Evolutionary conservation across 2,329 filamentous ascomycete genomes (phyloP).

Genomic region (Chaetomiaceae sp.): DNA sequence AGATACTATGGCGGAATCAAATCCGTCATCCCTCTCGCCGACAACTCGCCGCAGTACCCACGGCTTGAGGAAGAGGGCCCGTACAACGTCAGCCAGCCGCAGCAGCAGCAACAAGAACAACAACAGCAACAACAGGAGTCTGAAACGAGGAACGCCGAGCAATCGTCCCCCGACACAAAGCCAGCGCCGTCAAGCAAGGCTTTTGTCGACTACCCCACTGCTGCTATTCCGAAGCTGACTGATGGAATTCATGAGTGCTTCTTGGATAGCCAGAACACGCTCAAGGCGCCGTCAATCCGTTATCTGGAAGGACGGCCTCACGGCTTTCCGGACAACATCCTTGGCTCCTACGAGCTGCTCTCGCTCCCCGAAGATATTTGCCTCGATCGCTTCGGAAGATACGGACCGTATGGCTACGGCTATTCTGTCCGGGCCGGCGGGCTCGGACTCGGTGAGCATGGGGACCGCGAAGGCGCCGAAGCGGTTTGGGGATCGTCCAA

Average conservation of each 20-base stretch:
- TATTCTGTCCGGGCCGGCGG: constrained; percentile 77
- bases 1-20: constrained; percentile 87
- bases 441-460: constrained; percentile 77
- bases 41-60: constrained; percentile 81
- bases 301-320: constrained; percentile 73
- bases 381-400: constrained; percentile 84
- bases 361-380: constrained; percentile 80
- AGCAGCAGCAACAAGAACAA: constrained; percentile 16
- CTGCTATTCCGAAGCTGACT: constrained; percentile 33
- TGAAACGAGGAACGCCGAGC: constrained; percentile 6
- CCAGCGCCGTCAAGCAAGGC: constrained; percentile 45
- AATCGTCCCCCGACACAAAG: constrained; percentile 16
- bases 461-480: constrained; percentile 76
- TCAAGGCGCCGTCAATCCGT: constrained; percentile 65
- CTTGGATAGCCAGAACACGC: constrained; percentile 61
- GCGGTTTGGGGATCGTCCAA: constrained; percentile 67
- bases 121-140: constrained; percentile 10
- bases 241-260: constrained; percentile 71
- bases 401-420: constrained; percentile 85
- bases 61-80: constrained; percentile 55
- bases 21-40: constrained; percentile 58
- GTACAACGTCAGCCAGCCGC: constrained; percentile 32
- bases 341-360: constrained; percentile 82
- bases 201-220: constrained; percentile 45
- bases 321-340: constrained; percentile 78